Evolutionary conservation across 495 filamentous ascomycete species (phyloP).

Genomic region (Aspergillus asperescens): DNA sequence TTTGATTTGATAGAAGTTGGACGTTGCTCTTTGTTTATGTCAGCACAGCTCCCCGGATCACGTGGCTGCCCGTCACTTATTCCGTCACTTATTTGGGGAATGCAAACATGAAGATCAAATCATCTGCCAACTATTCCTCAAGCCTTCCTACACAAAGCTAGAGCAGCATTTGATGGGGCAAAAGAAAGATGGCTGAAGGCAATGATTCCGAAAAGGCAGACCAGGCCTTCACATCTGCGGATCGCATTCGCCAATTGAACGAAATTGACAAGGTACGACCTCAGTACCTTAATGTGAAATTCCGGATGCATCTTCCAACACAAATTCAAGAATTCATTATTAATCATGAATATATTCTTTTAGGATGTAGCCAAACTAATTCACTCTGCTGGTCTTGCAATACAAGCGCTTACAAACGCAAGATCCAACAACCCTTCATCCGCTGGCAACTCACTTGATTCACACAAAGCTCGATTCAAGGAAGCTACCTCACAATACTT

Average conservation of each 20-base stretch:
- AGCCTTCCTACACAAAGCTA: not conserved
- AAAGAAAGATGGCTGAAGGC: slow-evolving; percentile 17
- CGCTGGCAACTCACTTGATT: slow-evolving; percentile 39
- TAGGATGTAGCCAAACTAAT: slow-evolving; percentile 59
- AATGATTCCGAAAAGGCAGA: slow-evolving; percentile 15
- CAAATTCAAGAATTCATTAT: not conserved
- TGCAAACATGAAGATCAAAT: no score
- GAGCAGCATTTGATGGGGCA: not conserved
- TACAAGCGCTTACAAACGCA: slow-evolving; percentile 61
- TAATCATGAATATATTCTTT: not conserved
- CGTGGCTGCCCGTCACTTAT: not conserved
- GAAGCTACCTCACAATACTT: slow-evolving; percentile 61
- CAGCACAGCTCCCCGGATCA: not conserved
- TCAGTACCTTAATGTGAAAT: not conserved
- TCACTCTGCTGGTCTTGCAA: slow-evolving; percentile 59
- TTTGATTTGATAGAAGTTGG: slow-evolving; percentile 13
- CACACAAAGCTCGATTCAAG: slow-evolving; percentile 57
- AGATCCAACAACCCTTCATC: slow-evolving; percentile 29
- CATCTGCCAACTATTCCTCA: not conserved
- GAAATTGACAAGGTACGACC: slow-evolving; percentile 62
- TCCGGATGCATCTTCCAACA: not conserved
- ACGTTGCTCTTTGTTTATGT: slow-evolving; percentile 3
- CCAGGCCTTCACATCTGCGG: slow-evolving; percentile 52
- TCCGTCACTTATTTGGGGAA: no score
- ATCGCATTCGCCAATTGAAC: slow-evolving; percentile 73